A percentile compares a stretch with the other conserved stretches of the same genome.
These are phyloP conservation scores for Pterocarpus macrocarpus DNA, from an alignment of 306 rosid species.

Conservation along the genomic window DNA sequence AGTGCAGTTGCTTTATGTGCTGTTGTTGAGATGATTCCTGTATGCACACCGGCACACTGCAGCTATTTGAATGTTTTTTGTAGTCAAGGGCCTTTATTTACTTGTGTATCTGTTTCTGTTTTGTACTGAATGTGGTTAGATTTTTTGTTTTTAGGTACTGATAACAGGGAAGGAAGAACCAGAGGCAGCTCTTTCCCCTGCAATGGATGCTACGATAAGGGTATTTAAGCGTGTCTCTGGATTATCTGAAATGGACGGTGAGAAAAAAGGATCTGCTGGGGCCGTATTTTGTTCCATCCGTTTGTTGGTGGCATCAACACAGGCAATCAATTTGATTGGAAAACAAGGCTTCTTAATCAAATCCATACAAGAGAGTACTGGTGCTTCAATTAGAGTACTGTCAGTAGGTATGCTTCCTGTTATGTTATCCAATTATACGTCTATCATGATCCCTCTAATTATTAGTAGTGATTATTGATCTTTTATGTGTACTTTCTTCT, in stretches of 20 bases:
- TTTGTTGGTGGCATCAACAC: constrained; percentile 85
- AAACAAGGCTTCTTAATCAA: constrained; percentile 86
- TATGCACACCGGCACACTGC: not conserved
- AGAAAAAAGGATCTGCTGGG: constrained; percentile 59
- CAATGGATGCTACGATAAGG: constrained; percentile 89
- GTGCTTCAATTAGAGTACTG: constrained; percentile 78
- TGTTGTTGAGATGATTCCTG: constrained; percentile 17
- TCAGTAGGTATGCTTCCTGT: constrained; percentile 73
- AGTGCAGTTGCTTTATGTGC: constrained; percentile 12
- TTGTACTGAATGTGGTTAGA: constrained; percentile 20
- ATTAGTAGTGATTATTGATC: constrained; percentile 9
- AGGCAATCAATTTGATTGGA: constrained; percentile 91
- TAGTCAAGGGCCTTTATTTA: constrained; percentile 8
- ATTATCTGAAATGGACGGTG: constrained; percentile 71
- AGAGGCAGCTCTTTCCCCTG: constrained; percentile 76
- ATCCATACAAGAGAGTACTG: constrained; percentile 80
- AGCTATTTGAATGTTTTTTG: not conserved
- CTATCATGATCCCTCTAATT: constrained; percentile 3
- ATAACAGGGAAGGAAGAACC: constrained; percentile 88
- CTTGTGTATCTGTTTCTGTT: constrained; percentile 29
- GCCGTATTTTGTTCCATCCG: constrained; percentile 72
- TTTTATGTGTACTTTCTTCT: constrained; percentile 12
- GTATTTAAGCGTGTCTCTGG: constrained; percentile 83
- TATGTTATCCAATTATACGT: constrained; percentile 23
- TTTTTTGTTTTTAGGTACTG: constrained; percentile 64